Conservation (phyloP, 371 early-diverging fungal species). For the Mortierella sp. region DNA sequence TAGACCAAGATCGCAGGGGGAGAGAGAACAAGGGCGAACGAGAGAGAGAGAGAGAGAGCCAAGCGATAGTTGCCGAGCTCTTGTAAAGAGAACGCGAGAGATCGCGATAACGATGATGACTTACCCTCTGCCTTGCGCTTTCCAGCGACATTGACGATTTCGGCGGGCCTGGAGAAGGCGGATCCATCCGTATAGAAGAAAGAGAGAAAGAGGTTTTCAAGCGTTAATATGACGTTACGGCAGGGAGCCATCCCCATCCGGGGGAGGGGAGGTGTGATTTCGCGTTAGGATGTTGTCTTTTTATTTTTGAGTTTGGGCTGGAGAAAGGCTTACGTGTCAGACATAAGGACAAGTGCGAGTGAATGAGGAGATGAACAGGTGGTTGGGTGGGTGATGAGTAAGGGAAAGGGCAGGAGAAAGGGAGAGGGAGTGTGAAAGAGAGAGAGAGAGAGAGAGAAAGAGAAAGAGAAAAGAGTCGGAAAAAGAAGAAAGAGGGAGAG, state of each 20-base stretch:
- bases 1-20: background rate
- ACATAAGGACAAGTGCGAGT: background rate
- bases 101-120: background rate
- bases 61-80: no score
- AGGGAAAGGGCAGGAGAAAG: background rate
- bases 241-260: no score
- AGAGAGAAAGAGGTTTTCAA: no score
- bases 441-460: background rate
- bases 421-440: background rate
- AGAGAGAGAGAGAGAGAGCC: no score
- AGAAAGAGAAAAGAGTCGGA: background rate
- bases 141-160: conserved; percentile 16
- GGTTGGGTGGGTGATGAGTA: background rate
- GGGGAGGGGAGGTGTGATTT: background rate
- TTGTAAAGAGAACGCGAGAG: no score
- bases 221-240: no score
- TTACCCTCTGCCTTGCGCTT: conserved; percentile 47
- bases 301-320: background rate
- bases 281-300: background rate
- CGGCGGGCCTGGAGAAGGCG: conserved; percentile 5
- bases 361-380: background rate
- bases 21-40: background rate
- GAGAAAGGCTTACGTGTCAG: conserved; percentile 14
- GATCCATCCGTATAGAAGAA: no score
- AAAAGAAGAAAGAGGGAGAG: no score